Evolutionary conservation across 1,284 basidiomycete species (phyloP), one percentile per base, ranked within the genome.

Genomic region (Ustilago trichophora): DNA sequence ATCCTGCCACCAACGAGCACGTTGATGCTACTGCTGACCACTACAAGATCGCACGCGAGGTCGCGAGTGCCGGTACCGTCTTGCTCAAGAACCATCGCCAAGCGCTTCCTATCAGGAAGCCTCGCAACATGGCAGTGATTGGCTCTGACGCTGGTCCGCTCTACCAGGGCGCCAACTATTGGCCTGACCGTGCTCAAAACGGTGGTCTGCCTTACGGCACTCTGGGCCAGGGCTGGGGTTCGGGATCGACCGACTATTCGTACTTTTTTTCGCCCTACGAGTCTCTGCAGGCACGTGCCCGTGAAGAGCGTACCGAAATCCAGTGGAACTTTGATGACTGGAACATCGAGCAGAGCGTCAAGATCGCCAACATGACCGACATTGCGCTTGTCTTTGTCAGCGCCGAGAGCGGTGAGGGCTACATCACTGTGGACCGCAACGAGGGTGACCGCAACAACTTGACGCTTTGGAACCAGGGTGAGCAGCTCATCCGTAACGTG

Each of bases 181-280:
- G 87, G 72, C 32, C 82, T 11, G 89, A 91, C 50, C 83, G 83
- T 10, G 62, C 13, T n/a, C 55, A 58, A 47, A 65, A 65, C 18
- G 84, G 83, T n/a, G 84, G 84, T 5, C 58, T 80, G n/a, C 76
- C 82, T 16, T 83, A 83, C 45, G 89, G 90, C 27, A 86, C 88
- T n/a, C 84, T 92, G 2, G 90, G 89, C 6, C 88, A 91, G 86
- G 91, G 91, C 25, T 92, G 91, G 91, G 91, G 77, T 24, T 74
- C 71, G 4, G 90, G 90, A 48, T 80, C 85, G 7, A 80, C 77
- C 37, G 77, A 85, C 24, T 85, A 83, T 77, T 82, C 84, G 0
- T 85, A 84, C 78, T 82, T 85, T 29, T 80, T 86, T 50, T 82
- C 83, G 24, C 83, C 72, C 2, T 73, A 89, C 43, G 87, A 89